phyloP scores from a whole-genome alignment of 805 yeast genomes.

The Yarrowia hollandica region DNA sequence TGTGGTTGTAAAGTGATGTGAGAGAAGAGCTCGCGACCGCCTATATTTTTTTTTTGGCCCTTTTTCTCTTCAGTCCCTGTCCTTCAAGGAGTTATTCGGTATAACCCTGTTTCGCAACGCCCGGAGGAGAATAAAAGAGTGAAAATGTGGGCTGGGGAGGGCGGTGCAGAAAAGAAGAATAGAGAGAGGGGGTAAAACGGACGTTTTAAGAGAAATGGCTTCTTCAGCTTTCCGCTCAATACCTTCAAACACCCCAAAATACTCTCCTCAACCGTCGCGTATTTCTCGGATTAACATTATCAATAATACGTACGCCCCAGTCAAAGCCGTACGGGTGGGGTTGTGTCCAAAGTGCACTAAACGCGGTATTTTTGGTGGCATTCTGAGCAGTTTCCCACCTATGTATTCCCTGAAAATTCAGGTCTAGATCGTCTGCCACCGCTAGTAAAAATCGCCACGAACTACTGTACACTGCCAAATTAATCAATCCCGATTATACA shows the following conservation, averaged over 20 bases:
- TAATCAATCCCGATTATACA: too few species aligned
- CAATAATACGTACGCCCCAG: background rate
- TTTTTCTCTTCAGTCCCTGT: background rate
- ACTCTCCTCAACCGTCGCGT: background rate
- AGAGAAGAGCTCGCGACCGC: background rate
- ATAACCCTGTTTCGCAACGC: background rate
- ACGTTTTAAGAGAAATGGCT: background rate
- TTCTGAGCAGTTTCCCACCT: background rate
- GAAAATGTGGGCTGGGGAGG: background rate
- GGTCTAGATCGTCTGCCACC: too few species aligned
- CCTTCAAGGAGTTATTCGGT: background rate
- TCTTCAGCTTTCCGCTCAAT: background rate
- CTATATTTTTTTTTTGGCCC: too few species aligned
- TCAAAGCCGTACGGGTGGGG: slow-evolving; percentile 11
- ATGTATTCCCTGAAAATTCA: background rate
- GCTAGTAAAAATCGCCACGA: too few species aligned
- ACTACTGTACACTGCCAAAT: too few species aligned
- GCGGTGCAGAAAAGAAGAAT: too few species aligned
- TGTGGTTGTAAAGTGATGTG: too few species aligned
- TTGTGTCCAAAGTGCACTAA: background rate
- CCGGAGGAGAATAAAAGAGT: background rate
- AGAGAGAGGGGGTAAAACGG: too few species aligned
- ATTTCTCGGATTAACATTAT: slow-evolving; percentile 17
- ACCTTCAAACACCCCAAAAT: background rate
- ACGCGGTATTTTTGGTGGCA: background rate